Conservation (phyloP, 768 basidiomycete genomes). For the Multifurca ochricompacta region DNA sequence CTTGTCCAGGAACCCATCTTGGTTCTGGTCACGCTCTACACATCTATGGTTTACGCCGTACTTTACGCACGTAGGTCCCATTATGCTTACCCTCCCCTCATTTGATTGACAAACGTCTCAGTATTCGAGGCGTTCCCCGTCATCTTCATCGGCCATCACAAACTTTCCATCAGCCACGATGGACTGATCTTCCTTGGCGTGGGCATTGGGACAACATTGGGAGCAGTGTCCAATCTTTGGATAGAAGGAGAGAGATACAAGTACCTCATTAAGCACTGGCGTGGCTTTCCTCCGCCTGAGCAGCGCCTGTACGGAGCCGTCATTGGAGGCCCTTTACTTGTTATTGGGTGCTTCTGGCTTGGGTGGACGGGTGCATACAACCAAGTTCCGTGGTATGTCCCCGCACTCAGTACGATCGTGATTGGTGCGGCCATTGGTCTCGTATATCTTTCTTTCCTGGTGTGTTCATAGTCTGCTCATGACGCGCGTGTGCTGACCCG, state of each 20-base stretch:
- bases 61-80: conserved; percentile 46
- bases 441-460: conserved; percentile 53
- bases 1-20: conserved; percentile 55
- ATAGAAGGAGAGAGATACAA: conserved; percentile 25
- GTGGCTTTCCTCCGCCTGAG: conserved; percentile 36
- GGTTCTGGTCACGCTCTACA: conserved; percentile 51
- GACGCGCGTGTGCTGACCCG: neutral
- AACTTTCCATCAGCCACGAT: conserved; percentile 29
- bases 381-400: conserved; percentile 51
- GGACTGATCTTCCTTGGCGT: conserved; percentile 36
- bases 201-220: conserved; percentile 30
- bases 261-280: conserved; percentile 30
- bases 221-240: conserved; percentile 24
- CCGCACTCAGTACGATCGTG: conserved; percentile 41
- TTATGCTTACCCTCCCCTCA: neutral
- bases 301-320: conserved; percentile 32
- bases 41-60: conserved; percentile 51
- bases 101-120: conserved; percentile 6
- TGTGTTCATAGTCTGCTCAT: conserved; percentile 18
- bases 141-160: conserved; percentile 29
- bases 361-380: conserved; percentile 48
- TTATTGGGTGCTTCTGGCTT: conserved; percentile 35
- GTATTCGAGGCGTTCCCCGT: conserved; percentile 34
- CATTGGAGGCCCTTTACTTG: conserved; percentile 29
- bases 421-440: conserved; percentile 42